These are phyloP conservation scores for Musa balbisiana DNA, from an alignment of 202 grass and related monocot genomes.

Conservation along the genomic window DNA sequence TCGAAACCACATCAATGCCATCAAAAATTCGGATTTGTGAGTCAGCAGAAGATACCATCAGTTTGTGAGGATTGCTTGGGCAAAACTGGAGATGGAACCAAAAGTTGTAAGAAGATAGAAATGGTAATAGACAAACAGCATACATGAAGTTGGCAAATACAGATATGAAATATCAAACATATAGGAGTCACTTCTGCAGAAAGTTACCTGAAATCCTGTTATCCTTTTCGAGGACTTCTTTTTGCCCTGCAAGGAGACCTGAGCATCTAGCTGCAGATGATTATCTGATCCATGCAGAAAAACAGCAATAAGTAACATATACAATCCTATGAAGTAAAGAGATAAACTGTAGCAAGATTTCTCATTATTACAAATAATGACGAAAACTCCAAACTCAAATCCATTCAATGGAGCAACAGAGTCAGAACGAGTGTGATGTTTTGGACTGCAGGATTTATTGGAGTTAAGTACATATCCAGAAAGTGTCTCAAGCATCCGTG, in stretches of 20 bases:
- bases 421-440: too few relatives aligned
- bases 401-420: too few relatives aligned
- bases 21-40: slow-evolving; percentile 81
- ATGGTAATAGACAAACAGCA: neutral
- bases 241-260: slow-evolving; percentile 51
- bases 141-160: too few relatives aligned
- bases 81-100: slow-evolving; percentile 54
- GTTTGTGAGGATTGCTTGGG: slow-evolving; percentile 45
- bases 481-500: too few relatives aligned
- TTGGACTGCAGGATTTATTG: neutral
- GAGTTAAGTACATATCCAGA: too few relatives aligned
- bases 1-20: slow-evolving; percentile 54
- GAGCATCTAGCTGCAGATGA: slow-evolving; percentile 61
- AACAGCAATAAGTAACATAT: slow-evolving; percentile 4
- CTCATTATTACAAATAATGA: too few relatives aligned
- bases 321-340: slow-evolving; percentile 2
- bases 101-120: neutral
- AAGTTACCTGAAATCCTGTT: slow-evolving; percentile 67
- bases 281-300: slow-evolving; percentile 42
- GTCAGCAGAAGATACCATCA: slow-evolving; percentile 88
- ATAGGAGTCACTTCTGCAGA: neutral
- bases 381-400: too few relatives aligned
- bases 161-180: slow-evolving; percentile 3
- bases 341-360: neutral
- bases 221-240: slow-evolving; percentile 86